Percentiles rank a stretch among this genome's conserved stretches.
These are phyloP conservation scores for Cicer cuneatum DNA, from an alignment of 306 rosid species.

Conservation along the genomic window DNA sequence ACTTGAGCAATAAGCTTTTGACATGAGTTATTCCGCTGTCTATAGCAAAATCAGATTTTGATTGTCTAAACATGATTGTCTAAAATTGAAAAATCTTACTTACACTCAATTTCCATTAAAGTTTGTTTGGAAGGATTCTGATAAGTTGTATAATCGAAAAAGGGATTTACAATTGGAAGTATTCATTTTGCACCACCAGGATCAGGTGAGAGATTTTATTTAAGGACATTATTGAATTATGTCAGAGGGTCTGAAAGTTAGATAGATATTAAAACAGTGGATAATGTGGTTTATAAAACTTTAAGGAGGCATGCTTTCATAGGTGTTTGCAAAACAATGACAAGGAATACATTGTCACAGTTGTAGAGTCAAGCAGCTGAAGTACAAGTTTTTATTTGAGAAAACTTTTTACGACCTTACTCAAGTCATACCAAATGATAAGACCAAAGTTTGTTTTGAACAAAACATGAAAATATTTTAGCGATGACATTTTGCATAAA, in stretches of 20 bases:
- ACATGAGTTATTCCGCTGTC: too few relatives aligned
- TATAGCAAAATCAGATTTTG: too few relatives aligned
- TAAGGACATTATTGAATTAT: too few relatives aligned
- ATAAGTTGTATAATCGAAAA: background rate
- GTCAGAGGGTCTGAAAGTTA: background rate
- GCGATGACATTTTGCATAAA: too few relatives aligned
- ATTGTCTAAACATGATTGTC: too few relatives aligned
- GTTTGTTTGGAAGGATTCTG: background rate
- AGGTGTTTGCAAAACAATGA: background rate
- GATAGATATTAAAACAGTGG: too few relatives aligned
- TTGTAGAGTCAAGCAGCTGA: background rate
- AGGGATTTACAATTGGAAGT: background rate
- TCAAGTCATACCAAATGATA: background rate
- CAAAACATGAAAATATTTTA: too few relatives aligned
- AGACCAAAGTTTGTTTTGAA: background rate
- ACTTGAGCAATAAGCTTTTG: too few relatives aligned
- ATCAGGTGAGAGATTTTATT: background rate
- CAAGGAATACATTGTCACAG: too few relatives aligned
- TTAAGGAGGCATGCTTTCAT: background rate
- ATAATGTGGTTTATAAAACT: background rate
- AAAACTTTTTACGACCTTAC: accelerated
- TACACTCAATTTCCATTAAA: too few relatives aligned
- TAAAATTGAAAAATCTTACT: too few relatives aligned
- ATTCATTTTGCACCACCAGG: background rate
- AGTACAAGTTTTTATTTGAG: background rate